Conservation (phyloP, 1,284 basidiomycete species). For the Rugosomyces carneus region DNA sequence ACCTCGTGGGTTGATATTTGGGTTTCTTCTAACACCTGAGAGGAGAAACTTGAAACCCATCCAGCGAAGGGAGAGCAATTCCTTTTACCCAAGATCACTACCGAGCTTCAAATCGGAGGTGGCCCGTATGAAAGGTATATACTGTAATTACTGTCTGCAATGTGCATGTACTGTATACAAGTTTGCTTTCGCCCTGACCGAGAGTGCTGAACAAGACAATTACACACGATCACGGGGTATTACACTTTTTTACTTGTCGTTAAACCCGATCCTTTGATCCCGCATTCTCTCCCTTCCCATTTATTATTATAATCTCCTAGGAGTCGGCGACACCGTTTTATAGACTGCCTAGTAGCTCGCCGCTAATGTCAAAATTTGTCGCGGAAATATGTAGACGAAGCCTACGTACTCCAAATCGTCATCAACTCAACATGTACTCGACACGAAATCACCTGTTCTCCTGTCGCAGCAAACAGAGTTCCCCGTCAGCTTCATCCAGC, state of each 20-base stretch:
- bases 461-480: conserved; percentile 1
- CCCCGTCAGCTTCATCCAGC: background rate
- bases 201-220: background rate
- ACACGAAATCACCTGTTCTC: background rate
- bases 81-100: conserved; percentile 43
- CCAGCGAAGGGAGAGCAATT: conserved; percentile 38
- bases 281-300: background rate
- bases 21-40: conserved; percentile 39
- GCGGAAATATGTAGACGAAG: conserved; percentile 4
- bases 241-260: background rate
- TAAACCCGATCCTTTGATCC: background rate
- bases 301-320: background rate
- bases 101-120: conserved; percentile 25
- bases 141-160: conserved; percentile 13
- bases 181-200: background rate
- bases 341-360: background rate
- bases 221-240: conserved; percentile 1
- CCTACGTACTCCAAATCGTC: background rate
- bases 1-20: conserved; percentile 70
- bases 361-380: conserved; percentile 7
- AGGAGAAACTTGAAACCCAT: conserved; percentile 46
- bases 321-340: background rate
- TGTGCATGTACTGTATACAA: too few species aligned
- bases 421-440: conserved; percentile 1
- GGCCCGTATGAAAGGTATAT: conserved; percentile 53